phyloP scores from a whole-genome alignment of 345 rosid species.

The Lenwebbia sp. region DNA sequence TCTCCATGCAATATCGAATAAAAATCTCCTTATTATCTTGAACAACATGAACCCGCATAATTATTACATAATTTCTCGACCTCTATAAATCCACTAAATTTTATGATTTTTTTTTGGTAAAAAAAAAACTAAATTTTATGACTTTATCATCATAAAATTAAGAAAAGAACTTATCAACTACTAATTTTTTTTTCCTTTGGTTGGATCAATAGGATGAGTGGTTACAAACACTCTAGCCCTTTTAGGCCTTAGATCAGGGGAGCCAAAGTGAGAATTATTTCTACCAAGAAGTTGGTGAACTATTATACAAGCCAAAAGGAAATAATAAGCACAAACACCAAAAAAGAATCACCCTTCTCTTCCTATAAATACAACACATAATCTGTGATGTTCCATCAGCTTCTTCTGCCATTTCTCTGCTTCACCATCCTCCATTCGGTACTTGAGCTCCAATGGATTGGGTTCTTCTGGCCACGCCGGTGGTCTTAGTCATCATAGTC shows the following conservation, averaged over 20 bases:
- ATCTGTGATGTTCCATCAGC: neutral
- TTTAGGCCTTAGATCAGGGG: neutral
- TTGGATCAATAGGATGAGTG: neutral
- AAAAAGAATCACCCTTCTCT: neutral
- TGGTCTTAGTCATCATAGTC: neutral
- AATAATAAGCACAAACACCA: neutral
- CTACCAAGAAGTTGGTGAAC: neutral
- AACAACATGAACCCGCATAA: neutral
- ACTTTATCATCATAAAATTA: neutral
- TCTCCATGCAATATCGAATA: neutral
- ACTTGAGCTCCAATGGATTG: neutral
- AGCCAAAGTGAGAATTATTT: neutral
- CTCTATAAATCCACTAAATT: neutral
- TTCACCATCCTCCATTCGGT: neutral
- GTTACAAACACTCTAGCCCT: neutral
- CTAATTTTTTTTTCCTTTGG: neutral
- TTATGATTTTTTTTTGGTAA: too few species aligned
- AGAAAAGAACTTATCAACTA: neutral
- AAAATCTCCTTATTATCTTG: neutral
- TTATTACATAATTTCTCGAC: neutral
- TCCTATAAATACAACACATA: neutral
- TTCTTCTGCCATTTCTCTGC: neutral
- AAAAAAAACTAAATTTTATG: too few species aligned
- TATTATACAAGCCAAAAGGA: neutral
- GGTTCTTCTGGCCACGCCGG: neutral